Base-by-base conservation (phyloP, 2,329 filamentous ascomycete species). In the Aspergillus piperis region DNA sequence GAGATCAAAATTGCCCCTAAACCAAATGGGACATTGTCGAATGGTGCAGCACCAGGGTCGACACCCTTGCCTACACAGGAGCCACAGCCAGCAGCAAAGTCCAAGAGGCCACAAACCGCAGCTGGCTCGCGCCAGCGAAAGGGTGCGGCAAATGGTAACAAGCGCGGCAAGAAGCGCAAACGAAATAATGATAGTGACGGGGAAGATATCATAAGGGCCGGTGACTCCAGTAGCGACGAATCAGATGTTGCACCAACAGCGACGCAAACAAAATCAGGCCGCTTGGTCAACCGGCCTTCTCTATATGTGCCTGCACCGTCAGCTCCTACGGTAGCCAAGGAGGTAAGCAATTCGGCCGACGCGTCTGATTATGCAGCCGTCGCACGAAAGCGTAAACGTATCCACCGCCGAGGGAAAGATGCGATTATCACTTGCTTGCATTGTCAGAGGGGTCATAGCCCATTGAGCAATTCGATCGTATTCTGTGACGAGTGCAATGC, bases 401-500 rank as follows among this genome's bases (percentile, higher is more conserved):
- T 70, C 63, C 71, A 76, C 64, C 80, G 75, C 64, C 85, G 76
- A 57, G 72, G 73, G 19, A 78, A 76, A 55, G 74, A 78, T 54
- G 67, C 73, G 11, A 76, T 73, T 59, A 75, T 78, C 74, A 75
- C 90, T 32, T 95, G 91, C 78, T 88, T 87, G 67, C 83, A 85
- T 64, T 96, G 91, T 76, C 84, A 87, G 56, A 82, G 91, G 65
- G 87, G 89, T 8, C 84, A 89, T 65, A 91, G 89, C 69, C 88
- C 89, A 3, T 74, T 81, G n/a, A 86, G 80, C 66, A 95, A 95
- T 76, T 85, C 88, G 77, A 93, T 96, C 71, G 90, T 95, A 2
- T 92, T 93, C 74, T 96, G 91, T 77, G 90, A 94, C 75, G 87
- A 87, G 15, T 96, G 91, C 78, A 90, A 91, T 72, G 82, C 83